Percentiles rank a stretch among this genome's conserved stretches.
phyloP scores from a whole-genome alignment of 306 rosid species.

The Cucurbita argyrosperma region DNA sequence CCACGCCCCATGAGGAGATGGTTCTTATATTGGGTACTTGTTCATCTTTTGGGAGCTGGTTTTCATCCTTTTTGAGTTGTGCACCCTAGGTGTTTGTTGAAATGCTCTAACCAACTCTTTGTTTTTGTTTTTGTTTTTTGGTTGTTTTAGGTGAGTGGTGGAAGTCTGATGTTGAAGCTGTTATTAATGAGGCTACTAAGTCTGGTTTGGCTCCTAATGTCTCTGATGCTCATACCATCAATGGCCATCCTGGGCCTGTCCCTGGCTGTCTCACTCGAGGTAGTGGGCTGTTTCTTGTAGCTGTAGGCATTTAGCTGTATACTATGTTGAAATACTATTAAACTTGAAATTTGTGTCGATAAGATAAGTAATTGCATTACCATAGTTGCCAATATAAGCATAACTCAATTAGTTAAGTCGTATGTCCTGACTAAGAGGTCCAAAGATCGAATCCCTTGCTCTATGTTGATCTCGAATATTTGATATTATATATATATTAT shows the following conservation, averaged over 20 bases:
- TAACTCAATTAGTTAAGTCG: too few relatives aligned
- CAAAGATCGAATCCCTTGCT: too few relatives aligned
- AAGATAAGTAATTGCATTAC: background rate
- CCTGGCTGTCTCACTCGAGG: constrained; percentile 42
- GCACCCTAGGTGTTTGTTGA: background rate
- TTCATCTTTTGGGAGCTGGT: background rate
- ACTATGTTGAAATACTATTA: background rate
- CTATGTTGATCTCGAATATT: too few relatives aligned
- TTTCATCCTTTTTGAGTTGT: background rate
- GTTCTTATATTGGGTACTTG: constrained; percentile 39
- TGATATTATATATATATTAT: too few relatives aligned
- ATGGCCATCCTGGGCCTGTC: constrained; percentile 52
- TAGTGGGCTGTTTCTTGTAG: background rate
- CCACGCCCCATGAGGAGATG: constrained; percentile 48
- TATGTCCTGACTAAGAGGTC: too few relatives aligned
- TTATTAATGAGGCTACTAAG: constrained; percentile 58
- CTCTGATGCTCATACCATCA: constrained; percentile 74
- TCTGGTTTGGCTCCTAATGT: constrained; percentile 80
- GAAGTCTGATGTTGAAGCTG: constrained; percentile 75
- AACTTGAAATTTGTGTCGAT: background rate
- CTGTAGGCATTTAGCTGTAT: background rate
- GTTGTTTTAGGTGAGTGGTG: constrained; percentile 77
- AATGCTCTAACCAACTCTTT: background rate
- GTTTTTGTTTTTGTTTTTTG: background rate
- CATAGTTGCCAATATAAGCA: too few relatives aligned